phyloP scores from a whole-genome alignment of 2,329 filamentous ascomycete species.

The Ceratocystis diversiconidia region DNA sequence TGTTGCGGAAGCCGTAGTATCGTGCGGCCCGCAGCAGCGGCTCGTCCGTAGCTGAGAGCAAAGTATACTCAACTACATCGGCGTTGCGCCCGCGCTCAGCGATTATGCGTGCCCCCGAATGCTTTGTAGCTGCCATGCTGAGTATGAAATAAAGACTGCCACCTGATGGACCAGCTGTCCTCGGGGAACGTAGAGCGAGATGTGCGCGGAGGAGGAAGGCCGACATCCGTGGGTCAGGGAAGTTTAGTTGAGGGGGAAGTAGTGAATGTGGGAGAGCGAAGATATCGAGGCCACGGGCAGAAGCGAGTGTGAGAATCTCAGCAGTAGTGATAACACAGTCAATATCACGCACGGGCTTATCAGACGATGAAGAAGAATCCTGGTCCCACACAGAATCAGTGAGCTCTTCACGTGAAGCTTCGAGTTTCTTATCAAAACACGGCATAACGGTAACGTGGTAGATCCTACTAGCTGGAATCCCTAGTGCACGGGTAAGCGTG shows the following conservation, averaged over 20 bases:
- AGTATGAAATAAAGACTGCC: constrained; percentile 81
- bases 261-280: constrained; percentile 38
- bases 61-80: constrained; percentile 75
- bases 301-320: constrained; percentile 79
- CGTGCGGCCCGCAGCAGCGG: constrained; percentile 65
- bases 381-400: constrained; percentile 59
- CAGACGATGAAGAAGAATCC: constrained; percentile 24
- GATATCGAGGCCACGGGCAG: constrained; percentile 65
- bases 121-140: constrained; percentile 52
- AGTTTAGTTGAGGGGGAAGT: constrained; percentile 36
- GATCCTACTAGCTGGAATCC: constrained; percentile 62
- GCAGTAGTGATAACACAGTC: constrained; percentile 97
- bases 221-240: constrained; percentile 59
- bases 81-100: constrained; percentile 68
- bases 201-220: constrained; percentile 55
- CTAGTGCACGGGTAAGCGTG: constrained; percentile 56
- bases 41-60: constrained; percentile 40
- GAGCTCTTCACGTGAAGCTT: constrained; percentile 84
- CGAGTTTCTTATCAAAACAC: constrained; percentile 97
- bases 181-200: constrained; percentile 28
- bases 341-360: constrained; percentile 61
- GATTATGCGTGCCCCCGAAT: constrained; percentile 59
- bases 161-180: constrained; percentile 73
- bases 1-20: constrained; percentile 96
- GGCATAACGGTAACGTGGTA: constrained; percentile 97